A percentile compares a stretch with the other conserved stretches of the same genome.
phyloP scores from a whole-genome alignment of 352 stramenopile genomes.

The Globisporangium ultimum region DNA sequence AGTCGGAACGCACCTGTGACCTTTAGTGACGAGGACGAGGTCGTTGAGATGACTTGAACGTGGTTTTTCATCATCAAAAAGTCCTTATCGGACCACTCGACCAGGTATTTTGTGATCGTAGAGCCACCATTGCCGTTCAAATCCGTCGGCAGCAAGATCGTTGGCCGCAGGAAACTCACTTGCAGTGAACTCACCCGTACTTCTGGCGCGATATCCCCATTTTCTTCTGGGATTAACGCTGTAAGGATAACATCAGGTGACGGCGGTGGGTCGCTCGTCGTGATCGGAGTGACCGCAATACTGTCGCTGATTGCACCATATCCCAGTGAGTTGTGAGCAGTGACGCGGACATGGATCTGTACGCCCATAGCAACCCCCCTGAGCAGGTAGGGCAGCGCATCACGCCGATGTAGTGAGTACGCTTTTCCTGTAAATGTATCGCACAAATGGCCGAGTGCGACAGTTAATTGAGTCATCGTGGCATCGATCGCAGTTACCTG shows the following conservation, averaged over 20 bases:
- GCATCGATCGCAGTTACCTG: constrained; percentile 29
- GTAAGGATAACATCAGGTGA: constrained; percentile 56
- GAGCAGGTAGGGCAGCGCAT: constrained; percentile 75
- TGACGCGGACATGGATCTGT: constrained; percentile 87
- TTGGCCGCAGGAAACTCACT: constrained; percentile 79
- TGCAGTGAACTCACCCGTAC: constrained; percentile 76
- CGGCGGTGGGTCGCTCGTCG: constrained; percentile 86
- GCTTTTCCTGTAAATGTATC: constrained; percentile 33
- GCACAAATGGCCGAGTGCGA: constrained; percentile 44
- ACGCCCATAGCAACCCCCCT: constrained; percentile 84
- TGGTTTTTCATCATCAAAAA: constrained; percentile 64
- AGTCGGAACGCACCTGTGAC: constrained; percentile 77
- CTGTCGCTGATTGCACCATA: constrained; percentile 75
- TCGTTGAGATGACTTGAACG: constrained; percentile 65
- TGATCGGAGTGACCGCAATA: constrained; percentile 77
- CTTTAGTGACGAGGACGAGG: constrained; percentile 24
- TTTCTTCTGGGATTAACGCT: constrained; percentile 35
- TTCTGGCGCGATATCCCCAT: constrained; percentile 25
- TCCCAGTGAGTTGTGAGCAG: constrained; percentile 90
- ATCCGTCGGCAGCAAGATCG: constrained; percentile 44
- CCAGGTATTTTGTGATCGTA: constrained; percentile 83
- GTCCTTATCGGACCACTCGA: constrained; percentile 91
- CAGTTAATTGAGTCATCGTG: constrained; percentile 22
- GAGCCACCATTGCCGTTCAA: constrained; percentile 84
- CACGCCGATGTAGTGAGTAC: constrained; percentile 46